Evolutionary conservation across 495 filamentous ascomycete species (phyloP).

Genomic region (Daldinia loculata): DNA sequence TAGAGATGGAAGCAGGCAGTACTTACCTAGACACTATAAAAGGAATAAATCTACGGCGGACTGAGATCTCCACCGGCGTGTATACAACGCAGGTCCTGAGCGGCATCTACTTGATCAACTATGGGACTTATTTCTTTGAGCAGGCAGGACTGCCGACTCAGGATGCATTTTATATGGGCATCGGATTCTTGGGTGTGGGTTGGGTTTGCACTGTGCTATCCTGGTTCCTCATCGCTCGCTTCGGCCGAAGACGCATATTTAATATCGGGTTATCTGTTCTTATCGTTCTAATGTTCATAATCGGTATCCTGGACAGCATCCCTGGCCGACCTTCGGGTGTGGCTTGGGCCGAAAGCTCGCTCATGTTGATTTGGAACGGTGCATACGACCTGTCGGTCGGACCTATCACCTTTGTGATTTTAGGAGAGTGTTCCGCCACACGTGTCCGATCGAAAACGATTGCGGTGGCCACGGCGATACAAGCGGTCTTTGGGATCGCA

Average conservation of each 20-base stretch:
- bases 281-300: constrained; percentile 61
- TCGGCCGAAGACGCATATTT: constrained; percentile 65
- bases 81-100: constrained; percentile 61
- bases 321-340: constrained; percentile 54
- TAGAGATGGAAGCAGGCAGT: constrained; percentile 64
- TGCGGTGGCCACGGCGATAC: constrained; percentile 67
- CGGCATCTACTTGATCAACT: constrained; percentile 63
- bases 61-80: constrained; percentile 63
- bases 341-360: constrained; percentile 61
- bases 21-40: constrained; percentile 65
- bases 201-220: constrained; percentile 61
- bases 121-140: constrained; percentile 71
- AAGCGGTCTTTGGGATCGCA: constrained; percentile 65
- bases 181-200: constrained; percentile 57
- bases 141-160: constrained; percentile 64
- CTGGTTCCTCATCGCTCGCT: constrained; percentile 62
- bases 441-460: constrained; percentile 69
- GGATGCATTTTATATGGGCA: constrained; percentile 61
- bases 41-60: constrained; percentile 63
- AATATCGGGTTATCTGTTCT: constrained; percentile 58
- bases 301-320: constrained; percentile 67
- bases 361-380: constrained; percentile 67
- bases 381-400: constrained; percentile 66
- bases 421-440: constrained; percentile 66
- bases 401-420: constrained; percentile 68